Conservation (phyloP, 1,139 yeast genomes). For the Taphrina pruni region DNA sequence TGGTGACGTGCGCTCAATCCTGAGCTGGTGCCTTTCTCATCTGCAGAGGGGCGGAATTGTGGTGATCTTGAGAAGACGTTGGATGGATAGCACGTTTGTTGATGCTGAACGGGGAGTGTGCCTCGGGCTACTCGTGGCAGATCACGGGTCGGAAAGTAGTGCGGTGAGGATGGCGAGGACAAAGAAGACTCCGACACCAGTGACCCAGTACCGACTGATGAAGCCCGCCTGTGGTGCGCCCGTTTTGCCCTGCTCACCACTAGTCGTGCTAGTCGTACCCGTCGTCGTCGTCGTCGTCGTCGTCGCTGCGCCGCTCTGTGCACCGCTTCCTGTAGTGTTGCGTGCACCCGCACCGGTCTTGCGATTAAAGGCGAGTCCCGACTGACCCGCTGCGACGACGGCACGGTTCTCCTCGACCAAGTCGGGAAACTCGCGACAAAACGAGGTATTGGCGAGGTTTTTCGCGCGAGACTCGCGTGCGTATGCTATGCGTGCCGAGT, state of each 20-base stretch:
- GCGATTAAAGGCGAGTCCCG: background rate
- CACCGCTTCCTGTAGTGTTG: background rate
- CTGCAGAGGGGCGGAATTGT: too few relatives aligned
- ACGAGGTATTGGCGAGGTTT: slow-evolving; percentile 66
- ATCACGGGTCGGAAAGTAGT: slow-evolving; percentile 5
- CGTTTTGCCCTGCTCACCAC: background rate
- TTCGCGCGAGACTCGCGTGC: slow-evolving; percentile 67
- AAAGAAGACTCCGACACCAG: slow-evolving; percentile 24
- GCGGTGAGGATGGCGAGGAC: slow-evolving; percentile 25
- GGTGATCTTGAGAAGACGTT: too few relatives aligned
- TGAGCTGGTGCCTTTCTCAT: too few relatives aligned
- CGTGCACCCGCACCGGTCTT: background rate
- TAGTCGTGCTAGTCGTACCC: too few relatives aligned
- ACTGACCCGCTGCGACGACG: slow-evolving; percentile 25
- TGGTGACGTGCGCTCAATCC: too few relatives aligned
- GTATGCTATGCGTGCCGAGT: slow-evolving; percentile 55
- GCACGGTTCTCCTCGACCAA: slow-evolving; percentile 59
- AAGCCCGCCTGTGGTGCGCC: slow-evolving; percentile 4
- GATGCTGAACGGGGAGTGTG: too few relatives aligned
- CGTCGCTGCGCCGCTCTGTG: background rate
- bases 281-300: background rate
- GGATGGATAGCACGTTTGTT: too few relatives aligned
- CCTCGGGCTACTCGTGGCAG: too few relatives aligned
- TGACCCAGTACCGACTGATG: slow-evolving; percentile 17
- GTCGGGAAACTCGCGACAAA: slow-evolving; percentile 72